These are phyloP conservation scores for Sungouiozyma intestinalis DNA, from an alignment of 805 yeast genomes.

Conservation along the genomic window DNA sequence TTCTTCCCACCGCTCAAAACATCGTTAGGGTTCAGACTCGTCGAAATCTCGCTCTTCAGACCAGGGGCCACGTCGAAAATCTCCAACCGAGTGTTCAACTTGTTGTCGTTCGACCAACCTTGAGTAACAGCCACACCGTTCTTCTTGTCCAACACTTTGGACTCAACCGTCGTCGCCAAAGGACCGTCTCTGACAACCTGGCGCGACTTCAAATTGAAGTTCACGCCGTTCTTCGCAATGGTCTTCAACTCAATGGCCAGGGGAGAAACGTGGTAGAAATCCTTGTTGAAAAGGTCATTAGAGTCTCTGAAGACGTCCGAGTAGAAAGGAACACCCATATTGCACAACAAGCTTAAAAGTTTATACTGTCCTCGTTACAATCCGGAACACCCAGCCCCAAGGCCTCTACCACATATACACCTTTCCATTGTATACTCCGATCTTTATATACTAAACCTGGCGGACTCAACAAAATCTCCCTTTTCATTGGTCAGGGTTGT, in stretches of 20 bases:
- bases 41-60: conserved; percentile 82
- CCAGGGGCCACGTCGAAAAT: conserved; percentile 89
- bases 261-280: conserved; percentile 85
- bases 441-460: background rate
- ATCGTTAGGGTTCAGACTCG: conserved; percentile 78
- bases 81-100: conserved; percentile 83
- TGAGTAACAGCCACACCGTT: conserved; percentile 89
- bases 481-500: background rate
- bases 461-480: background rate
- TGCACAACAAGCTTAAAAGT: conserved; percentile 5
- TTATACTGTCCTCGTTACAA: background rate
- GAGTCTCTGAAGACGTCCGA: conserved; percentile 88
- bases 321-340: conserved; percentile 79
- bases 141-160: conserved; percentile 85
- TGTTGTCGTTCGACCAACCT: conserved; percentile 94
- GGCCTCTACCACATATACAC: too few species aligned
- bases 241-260: conserved; percentile 87
- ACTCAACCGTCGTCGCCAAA: conserved; percentile 81
- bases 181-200: conserved; percentile 64
- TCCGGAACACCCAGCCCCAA: too few species aligned
- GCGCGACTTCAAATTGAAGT: conserved; percentile 90
- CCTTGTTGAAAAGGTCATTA: conserved; percentile 80
- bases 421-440: background rate
- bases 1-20: conserved; percentile 23
- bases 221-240: conserved; percentile 91